phyloP scores from a whole-genome alignment of 805 yeast species.

The Wickerhamomyces canadensis region DNA sequence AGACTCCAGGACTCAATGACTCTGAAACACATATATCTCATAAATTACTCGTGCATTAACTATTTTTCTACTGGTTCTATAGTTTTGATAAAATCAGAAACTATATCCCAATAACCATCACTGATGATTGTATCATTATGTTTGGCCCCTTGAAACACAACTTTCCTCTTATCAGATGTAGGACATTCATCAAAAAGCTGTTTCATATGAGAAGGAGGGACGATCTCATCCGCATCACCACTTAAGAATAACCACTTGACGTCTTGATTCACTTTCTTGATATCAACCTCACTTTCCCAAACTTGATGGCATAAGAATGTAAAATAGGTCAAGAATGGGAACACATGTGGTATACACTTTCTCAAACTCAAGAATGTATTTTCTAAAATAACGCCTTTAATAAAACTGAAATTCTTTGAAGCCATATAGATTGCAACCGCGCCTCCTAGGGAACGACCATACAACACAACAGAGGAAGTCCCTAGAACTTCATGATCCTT shows the following conservation, averaged over 20 bases:
- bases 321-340: conserved; percentile 58
- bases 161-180: conserved; percentile 44
- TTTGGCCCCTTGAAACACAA: conserved; percentile 51
- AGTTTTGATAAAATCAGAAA: conserved; percentile 48
- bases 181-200: conserved; percentile 47
- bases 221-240: conserved; percentile 81
- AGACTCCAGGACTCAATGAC: too few species aligned
- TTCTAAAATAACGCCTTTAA: conserved; percentile 71
- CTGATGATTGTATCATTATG: conserved; percentile 84
- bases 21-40: too few species aligned
- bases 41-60: not conserved
- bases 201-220: conserved; percentile 82
- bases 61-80: conserved; percentile 9
- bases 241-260: conserved; percentile 68
- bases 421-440: conserved; percentile 88
- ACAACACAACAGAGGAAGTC: conserved; percentile 53
- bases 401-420: conserved; percentile 41
- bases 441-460: conserved; percentile 92
- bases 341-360: conserved; percentile 65
- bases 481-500: conserved; percentile 45
- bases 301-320: conserved; percentile 63
- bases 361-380: conserved; percentile 79
- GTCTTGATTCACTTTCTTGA: conserved; percentile 41
- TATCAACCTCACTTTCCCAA: conserved; percentile 74
- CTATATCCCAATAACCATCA: conserved; percentile 70